Conservation (phyloP, 2,329 filamentous ascomycete genomes). For the Aspergillus sp. region DNA sequence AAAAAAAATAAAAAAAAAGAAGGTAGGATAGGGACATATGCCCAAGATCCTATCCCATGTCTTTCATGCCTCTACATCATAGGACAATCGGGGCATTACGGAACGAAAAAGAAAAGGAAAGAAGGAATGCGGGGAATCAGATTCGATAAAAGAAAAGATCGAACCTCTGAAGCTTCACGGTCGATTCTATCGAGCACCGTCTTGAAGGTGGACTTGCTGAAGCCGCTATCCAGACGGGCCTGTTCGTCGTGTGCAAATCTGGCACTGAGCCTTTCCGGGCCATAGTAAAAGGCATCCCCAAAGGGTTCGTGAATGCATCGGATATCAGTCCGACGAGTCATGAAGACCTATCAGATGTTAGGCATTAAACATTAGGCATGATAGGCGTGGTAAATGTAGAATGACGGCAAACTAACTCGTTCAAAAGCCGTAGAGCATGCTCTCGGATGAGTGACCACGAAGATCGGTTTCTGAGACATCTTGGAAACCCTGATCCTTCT, state of each 20-base stretch:
- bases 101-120: constrained; percentile 5
- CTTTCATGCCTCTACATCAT: no score
- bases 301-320: constrained; percentile 92
- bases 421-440: constrained; percentile 97
- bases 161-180: constrained; percentile 67
- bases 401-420: constrained; percentile 55
- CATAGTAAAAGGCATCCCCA: constrained; percentile 93
- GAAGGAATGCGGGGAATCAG: constrained; percentile 5
- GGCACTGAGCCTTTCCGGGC: constrained; percentile 77
- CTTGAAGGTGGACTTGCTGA: constrained; percentile 40
- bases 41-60: no score
- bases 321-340: constrained; percentile 80
- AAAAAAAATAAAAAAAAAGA: no score
- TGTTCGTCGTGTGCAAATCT: constrained; percentile 70
- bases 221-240: constrained; percentile 38
- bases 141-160: constrained; percentile 25
- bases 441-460: constrained; percentile 88
- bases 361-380: no score
- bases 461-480: constrained; percentile 79
- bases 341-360: constrained; percentile 67
- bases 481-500: not conserved
- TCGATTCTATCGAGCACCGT: constrained; percentile 75
- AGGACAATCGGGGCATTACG: not conserved
- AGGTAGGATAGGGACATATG: no score
- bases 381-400: not conserved